A percentile compares a stretch with the other conserved stretches of the same genome.
Conservation (phyloP, 1,284 basidiomycete genomes). For the Chalciporus sp. region DNA sequence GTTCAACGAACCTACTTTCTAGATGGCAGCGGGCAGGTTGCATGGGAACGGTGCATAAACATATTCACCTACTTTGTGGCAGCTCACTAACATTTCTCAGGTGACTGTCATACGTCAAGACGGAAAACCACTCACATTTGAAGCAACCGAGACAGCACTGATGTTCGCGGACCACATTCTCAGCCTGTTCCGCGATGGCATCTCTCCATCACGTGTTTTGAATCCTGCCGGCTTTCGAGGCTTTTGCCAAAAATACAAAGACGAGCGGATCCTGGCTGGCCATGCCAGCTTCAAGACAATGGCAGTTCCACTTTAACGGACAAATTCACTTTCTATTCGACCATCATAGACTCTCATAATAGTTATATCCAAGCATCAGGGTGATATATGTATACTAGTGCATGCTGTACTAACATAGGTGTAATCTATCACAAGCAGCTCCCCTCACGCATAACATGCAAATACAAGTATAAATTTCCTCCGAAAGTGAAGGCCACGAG, state of each 20-base stretch:
- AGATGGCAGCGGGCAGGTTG: constrained; percentile 28
- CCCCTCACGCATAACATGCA: neutral
- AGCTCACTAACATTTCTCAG: constrained; percentile 6
- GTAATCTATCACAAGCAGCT: neutral
- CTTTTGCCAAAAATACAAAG: constrained; percentile 27
- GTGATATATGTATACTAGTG: neutral
- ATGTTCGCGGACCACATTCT: constrained; percentile 28
- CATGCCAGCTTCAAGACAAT: constrained; percentile 13
- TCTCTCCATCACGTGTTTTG: constrained; percentile 13
- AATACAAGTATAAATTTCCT: too few relatives aligned
- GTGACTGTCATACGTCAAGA: constrained; percentile 32
- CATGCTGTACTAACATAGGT: neutral
- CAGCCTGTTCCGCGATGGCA: constrained; percentile 22
- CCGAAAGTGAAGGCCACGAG: too few relatives aligned
- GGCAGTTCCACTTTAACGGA: constrained; percentile 17
- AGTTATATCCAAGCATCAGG: neutral
- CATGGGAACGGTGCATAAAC: constrained; percentile 25
- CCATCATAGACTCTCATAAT: neutral
- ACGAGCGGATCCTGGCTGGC: constrained; percentile 15
- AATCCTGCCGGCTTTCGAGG: constrained; percentile 24
- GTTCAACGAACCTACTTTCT: neutral
- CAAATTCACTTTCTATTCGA: neutral
- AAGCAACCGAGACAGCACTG: constrained; percentile 28
- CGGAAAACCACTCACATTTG: constrained; percentile 23
- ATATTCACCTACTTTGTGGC: neutral